Percentiles rank a stretch among this genome's conserved stretches.
Evolutionary conservation across 768 basidiomycete genomes (phyloP).

Genomic region (Butyriboletus loyo): DNA sequence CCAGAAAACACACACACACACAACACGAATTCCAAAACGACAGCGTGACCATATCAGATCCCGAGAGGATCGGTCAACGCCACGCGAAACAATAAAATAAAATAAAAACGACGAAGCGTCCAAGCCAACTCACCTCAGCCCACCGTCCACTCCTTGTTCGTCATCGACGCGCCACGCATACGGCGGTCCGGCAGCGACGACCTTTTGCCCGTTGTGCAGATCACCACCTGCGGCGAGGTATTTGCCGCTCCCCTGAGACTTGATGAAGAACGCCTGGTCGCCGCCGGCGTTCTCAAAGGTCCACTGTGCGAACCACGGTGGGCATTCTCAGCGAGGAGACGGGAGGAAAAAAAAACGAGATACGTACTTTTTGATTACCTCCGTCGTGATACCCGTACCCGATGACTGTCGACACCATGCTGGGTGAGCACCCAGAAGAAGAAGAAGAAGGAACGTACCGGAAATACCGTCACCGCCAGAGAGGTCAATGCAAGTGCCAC

Average conservation of each 20-base stretch:
- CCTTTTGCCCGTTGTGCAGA: constrained; percentile 35
- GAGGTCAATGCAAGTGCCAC: constrained; percentile 52
- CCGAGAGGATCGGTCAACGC: background rate
- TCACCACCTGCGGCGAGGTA: constrained; percentile 40
- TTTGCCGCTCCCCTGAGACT: constrained; percentile 37
- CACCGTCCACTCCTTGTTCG: constrained; percentile 31
- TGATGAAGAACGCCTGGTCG: constrained; percentile 39
- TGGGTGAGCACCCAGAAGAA: background rate
- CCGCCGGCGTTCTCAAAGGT: constrained; percentile 28
- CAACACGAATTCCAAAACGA: no score
- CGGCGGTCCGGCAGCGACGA: constrained; percentile 37
- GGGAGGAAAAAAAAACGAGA: no score
- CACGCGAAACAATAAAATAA: background rate
- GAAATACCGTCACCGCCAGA: constrained; percentile 50
- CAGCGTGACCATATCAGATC: no score
- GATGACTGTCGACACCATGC: constrained; percentile 36
- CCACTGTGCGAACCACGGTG: constrained; percentile 55
- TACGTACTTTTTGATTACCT: constrained; percentile 48
- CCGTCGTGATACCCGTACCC: constrained; percentile 44
- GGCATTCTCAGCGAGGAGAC: background rate
- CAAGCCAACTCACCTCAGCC: constrained; percentile 40
- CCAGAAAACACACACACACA: background rate
- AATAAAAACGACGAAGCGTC: no score
- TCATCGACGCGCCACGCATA: constrained; percentile 54
- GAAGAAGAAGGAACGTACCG: constrained; percentile 31